Conservation (phyloP, 345 rosid genomes). For the Arabidopsis arenosa region DNA sequence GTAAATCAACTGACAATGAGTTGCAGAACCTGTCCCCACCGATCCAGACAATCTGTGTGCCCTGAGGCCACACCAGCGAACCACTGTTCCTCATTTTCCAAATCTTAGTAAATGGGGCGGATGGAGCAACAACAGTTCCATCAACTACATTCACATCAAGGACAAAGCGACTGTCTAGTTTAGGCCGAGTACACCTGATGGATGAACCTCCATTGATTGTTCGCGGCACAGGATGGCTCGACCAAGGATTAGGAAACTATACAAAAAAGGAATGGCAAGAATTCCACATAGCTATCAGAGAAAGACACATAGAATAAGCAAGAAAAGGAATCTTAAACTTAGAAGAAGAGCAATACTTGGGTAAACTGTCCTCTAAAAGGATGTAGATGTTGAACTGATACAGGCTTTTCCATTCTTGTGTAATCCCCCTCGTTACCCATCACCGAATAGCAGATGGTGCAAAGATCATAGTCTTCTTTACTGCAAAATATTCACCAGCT, state of each 20-base stretch:
- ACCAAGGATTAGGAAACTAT: slow-evolving; percentile 46
- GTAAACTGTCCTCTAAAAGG: slow-evolving; percentile 45
- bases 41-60: slow-evolving; percentile 72
- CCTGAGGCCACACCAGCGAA: slow-evolving; percentile 64
- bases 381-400: slow-evolving; percentile 40
- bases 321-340: slow-evolving; percentile 3
- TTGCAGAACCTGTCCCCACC: slow-evolving; percentile 72
- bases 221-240: slow-evolving; percentile 35
- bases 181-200: slow-evolving; percentile 50
- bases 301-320: background rate
- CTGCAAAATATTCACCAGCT: slow-evolving; percentile 49
- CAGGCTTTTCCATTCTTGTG: slow-evolving; percentile 70
- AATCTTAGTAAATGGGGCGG: slow-evolving; percentile 77
- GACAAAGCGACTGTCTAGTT: slow-evolving; percentile 78
- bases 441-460: slow-evolving; percentile 76
- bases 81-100: slow-evolving; percentile 96
- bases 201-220: slow-evolving; percentile 38
- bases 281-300: slow-evolving; percentile 5
- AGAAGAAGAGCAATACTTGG: slow-evolving; percentile 50
- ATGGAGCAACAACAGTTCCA: slow-evolving; percentile 83
- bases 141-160: slow-evolving; percentile 84
- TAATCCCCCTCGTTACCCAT: slow-evolving; percentile 77
- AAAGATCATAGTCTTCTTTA: slow-evolving; percentile 83
- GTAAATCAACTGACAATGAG: slow-evolving; percentile 52
- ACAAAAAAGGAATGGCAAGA: slow-evolving; percentile 18